A percentile compares a stretch with the other conserved stretches of the same genome.
Conservation (phyloP, 192 early-diverging fungal genomes). For the Ambispora gerdemannii region DNA sequence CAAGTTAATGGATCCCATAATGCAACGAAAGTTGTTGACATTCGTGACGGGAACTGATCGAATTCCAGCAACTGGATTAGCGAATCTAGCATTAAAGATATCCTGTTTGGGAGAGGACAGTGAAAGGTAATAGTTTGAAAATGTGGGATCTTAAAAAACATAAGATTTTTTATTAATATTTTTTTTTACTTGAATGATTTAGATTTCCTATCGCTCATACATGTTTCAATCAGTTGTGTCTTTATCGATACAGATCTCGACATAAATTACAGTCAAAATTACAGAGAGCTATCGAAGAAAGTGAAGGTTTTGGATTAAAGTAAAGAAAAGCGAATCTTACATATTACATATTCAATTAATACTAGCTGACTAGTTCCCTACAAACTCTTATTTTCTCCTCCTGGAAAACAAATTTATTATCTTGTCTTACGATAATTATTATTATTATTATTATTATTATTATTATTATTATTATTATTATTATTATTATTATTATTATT, state of each 20-base stretch:
- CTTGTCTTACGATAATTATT: too few species aligned
- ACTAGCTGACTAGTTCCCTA: too few species aligned
- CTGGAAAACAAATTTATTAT: too few species aligned
- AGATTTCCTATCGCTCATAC: constrained; percentile 90
- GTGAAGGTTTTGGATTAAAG: constrained; percentile 73
- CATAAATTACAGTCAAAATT: constrained; percentile 69
- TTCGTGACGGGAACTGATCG: constrained; percentile 94
- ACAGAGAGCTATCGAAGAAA: constrained; percentile 70
- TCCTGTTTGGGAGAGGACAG: constrained; percentile 57
- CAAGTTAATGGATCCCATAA: constrained; percentile 56
- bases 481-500: too few species aligned
- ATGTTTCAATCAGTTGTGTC: constrained; percentile 88
- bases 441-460: too few species aligned
- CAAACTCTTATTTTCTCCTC: too few species aligned
- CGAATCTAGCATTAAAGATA: constrained; percentile 67
- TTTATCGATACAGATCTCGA: constrained; percentile 71
- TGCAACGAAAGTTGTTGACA: constrained; percentile 73
- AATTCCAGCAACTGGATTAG: constrained; percentile 74
- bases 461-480: too few species aligned
- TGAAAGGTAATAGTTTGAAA: constrained; percentile 34
- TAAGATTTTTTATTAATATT: too few species aligned
- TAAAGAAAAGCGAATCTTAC: too few species aligned
- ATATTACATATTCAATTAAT: too few species aligned
- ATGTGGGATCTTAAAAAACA: not conserved
- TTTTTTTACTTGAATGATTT: constrained; percentile 5